Conservation (phyloP, 2,329 filamentous ascomycete species). For the Bipolaris oryzae region DNA sequence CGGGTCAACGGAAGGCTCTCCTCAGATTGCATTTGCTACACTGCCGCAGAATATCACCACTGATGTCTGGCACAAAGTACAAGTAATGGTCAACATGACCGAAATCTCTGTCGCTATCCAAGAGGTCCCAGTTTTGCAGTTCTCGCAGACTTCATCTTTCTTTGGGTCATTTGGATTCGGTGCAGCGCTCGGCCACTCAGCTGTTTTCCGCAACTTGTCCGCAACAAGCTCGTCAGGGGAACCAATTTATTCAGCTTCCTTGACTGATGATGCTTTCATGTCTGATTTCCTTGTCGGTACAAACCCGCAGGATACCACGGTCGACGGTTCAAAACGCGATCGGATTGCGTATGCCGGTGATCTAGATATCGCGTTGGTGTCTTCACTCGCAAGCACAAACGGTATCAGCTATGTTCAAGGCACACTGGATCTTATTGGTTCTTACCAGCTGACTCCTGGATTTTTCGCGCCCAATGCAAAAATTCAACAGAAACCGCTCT, state of each 20-base stretch:
- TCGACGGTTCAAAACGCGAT: constrained; percentile 46
- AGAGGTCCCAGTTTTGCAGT: neutral
- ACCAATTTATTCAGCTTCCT: neutral
- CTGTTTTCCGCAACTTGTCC: neutral
- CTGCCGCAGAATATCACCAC: neutral
- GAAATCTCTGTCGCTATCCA: neutral
- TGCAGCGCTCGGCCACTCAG: neutral
- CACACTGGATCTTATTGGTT: neutral
- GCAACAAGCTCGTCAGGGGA: neutral
- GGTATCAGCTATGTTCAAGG: neutral
- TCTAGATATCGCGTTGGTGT: neutral
- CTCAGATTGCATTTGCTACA: neutral
- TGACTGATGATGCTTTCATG: constrained; percentile 21
- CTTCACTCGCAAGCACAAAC: neutral
- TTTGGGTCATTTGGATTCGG: neutral
- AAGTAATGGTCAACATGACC: neutral
- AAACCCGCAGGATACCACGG: constrained; percentile 42
- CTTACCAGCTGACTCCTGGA: neutral
- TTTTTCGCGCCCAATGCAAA: neutral
- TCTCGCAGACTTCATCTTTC: neutral
- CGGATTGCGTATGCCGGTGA: neutral
- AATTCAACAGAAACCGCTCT: neutral
- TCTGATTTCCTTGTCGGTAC: constrained; percentile 46
- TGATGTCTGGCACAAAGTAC: neutral
- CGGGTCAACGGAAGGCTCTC: neutral